Evolutionary conservation across 352 stramenopile species (phyloP).

Genomic region (Globisporangium uncinulatum): DNA sequence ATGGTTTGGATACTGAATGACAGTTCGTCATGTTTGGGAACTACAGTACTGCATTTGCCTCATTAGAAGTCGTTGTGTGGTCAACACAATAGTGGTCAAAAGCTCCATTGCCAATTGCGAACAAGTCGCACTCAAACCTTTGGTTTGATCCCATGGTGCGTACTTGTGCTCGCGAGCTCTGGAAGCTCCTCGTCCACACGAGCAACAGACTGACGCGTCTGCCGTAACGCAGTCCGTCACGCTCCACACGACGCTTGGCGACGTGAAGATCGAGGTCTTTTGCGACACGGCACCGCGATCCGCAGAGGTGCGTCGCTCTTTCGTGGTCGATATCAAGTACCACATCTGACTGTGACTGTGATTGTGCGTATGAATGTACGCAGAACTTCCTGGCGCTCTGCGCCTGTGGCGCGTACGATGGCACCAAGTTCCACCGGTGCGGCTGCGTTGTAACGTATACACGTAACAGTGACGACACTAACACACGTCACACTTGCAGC

Average conservation of each 20-base stretch:
- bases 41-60: too few species aligned
- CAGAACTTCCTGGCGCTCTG: constrained; percentile 97
- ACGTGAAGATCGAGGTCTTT: constrained; percentile 97
- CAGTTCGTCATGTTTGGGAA: too few species aligned
- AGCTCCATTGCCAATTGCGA: too few species aligned
- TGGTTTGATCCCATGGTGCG: too few species aligned
- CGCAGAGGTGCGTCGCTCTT: constrained; percentile 43
- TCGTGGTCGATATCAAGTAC: background rate
- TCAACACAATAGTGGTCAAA: too few species aligned
- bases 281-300: constrained; percentile 91
- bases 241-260: constrained; percentile 92
- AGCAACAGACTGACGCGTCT: too few species aligned
- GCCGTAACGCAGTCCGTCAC: constrained; percentile 80
- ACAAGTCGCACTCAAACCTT: too few species aligned
- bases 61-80: too few species aligned
- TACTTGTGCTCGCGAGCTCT: too few species aligned
- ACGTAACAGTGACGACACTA: background rate
- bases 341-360: too few species aligned
- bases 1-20: too few species aligned
- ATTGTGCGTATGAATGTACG: background rate
- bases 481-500: constrained; percentile 16
- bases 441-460: constrained; percentile 6
- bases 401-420: constrained; percentile 87
- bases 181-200: too few species aligned
- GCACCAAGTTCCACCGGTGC: constrained; percentile 89